Base-by-base conservation (phyloP, 768 basidiomycete genomes). In the Mycena rosella region DNA sequence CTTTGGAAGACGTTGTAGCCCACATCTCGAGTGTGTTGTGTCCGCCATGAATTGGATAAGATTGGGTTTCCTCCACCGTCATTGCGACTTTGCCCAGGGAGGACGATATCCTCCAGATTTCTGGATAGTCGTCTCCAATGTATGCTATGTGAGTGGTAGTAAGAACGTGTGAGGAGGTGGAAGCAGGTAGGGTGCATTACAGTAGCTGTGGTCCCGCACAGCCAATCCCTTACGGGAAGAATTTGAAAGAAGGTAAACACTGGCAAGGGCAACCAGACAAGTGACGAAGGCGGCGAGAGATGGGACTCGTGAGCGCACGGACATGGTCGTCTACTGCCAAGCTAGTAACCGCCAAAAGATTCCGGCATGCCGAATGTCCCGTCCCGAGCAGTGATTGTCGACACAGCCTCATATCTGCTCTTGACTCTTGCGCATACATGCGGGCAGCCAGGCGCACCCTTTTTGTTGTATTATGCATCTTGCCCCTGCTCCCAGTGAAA, bases 41-140 rank as follows among this genome's bases (percentile, higher is more conserved):
- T 38, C 54, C 54, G 5, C 74, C 73, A 14, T 71, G 51, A 7
- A 79, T 68, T 0, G 72, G 63, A 59, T 79, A 81, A 47, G 73
- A 76, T 13, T 74, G 73, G 30, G 70, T 77, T 45, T 81, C 79
- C 55, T 81, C 78, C 5, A 77, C 64, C 10, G 62, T 40, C 55
- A 78, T 73, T 5, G 57, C 67, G 5, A 79, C 74, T 6, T n/a
- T 13, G 6, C 55, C 15, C 6, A 62, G 45, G n/a, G 62, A 30
- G 32, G n/a, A n/a, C n/a, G 72, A n/a, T 10, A 76, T 71, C 13
- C 78, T 61, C 71, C 71, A 76, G 18, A 65, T 38, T 32, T 72
- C 65, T 22, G 79, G 79, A 52, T 72, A 74, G 67, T 81, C 80
- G 38, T 73, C 65, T 2, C 73, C 78, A 7, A 76, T 61, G 54